Evolutionary conservation across 805 yeast species (phyloP).

Genomic region (Lipomyces spencermartinsiae): DNA sequence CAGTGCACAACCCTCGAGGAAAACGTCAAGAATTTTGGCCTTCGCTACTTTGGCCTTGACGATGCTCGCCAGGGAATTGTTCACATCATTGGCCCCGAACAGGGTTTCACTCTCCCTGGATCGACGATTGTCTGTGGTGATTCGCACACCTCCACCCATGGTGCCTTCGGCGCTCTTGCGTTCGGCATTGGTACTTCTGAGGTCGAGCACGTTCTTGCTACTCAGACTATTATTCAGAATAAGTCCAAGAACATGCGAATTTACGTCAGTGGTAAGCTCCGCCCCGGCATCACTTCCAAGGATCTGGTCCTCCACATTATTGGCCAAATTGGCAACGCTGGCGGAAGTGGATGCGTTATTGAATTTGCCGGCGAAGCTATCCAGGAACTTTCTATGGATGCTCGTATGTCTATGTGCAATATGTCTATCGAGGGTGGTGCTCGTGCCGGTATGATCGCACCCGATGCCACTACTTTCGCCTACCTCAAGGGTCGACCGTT

Average conservation of each 20-base stretch:
- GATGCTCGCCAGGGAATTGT: constrained; percentile 97
- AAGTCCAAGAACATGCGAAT: constrained; percentile 97
- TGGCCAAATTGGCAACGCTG: constrained; percentile 98
- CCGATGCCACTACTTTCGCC: constrained; percentile 86
- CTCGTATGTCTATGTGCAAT: constrained; percentile 98
- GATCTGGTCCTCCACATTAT: constrained; percentile 93
- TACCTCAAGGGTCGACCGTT: constrained; percentile 93
- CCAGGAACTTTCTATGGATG: constrained; percentile 89
- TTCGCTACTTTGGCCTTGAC: constrained; percentile 92
- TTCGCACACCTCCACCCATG: constrained; percentile 98
- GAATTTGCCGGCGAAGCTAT: constrained; percentile 98
- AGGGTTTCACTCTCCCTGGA: constrained; percentile 98
- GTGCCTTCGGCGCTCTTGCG: constrained; percentile 97
- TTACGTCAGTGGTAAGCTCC: constrained; percentile 78
- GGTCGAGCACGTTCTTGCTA: constrained; percentile 98
- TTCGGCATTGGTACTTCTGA: constrained; percentile 99
- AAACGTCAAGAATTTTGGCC: constrained; percentile 87
- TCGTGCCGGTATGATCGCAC: constrained; percentile 98
- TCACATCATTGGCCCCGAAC: constrained; percentile 98
- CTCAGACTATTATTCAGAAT: constrained; percentile 93
- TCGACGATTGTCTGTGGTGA: constrained; percentile 99
- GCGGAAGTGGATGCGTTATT: constrained; percentile 97
- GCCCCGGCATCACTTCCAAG: constrained; percentile 92
- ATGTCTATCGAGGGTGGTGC: constrained; percentile 99
- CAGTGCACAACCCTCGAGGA: constrained; percentile 93